Evolutionary conservation across 2,329 filamentous ascomycete genomes (phyloP).

Genomic region (Penicillium expansum): DNA sequence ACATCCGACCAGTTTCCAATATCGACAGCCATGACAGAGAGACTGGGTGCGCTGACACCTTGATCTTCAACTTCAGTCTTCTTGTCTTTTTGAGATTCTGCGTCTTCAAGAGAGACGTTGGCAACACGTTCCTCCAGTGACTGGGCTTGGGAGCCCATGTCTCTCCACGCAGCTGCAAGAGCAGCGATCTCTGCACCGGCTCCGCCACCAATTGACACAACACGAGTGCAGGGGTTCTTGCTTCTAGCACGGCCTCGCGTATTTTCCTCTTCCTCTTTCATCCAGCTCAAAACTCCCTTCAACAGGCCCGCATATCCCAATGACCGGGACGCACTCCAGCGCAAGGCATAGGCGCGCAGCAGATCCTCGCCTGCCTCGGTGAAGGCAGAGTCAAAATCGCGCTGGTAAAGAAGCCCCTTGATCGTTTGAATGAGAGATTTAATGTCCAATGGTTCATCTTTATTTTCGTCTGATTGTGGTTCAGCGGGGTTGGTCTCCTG

Average conservation of each 20-base stretch:
- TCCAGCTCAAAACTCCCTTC: slow-evolving; percentile 32
- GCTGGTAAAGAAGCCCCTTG: slow-evolving; percentile 79
- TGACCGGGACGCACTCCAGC: slow-evolving; percentile 87
- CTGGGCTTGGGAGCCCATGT: slow-evolving; percentile 26
- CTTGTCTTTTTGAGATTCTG: not conserved
- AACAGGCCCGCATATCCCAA: slow-evolving; percentile 73
- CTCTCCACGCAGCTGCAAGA: slow-evolving; percentile 54
- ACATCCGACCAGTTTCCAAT: slow-evolving; percentile 73
- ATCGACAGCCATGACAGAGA: slow-evolving; percentile 68
- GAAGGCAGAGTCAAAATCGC: slow-evolving; percentile 82
- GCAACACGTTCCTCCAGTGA: slow-evolving; percentile 15
- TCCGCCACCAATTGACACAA: slow-evolving; percentile 62
- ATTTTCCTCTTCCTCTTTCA: slow-evolving; percentile 6
- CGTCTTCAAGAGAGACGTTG: slow-evolving; percentile 17
- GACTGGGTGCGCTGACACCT: slow-evolving; percentile 2
- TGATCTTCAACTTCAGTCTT: not conserved
- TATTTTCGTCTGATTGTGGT: slow-evolving; percentile 1
- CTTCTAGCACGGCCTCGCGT: slow-evolving; percentile 1
- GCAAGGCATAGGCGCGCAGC: slow-evolving; percentile 77
- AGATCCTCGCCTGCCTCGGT: slow-evolving; percentile 59
- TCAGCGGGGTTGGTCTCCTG: not conserved
- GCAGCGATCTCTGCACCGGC: slow-evolving; percentile 66
- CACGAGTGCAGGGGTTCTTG: slow-evolving; percentile 21
- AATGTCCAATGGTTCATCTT: slow-evolving; percentile 32
- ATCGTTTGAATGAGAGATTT: slow-evolving; percentile 68